Base-by-base conservation (phyloP, 2,329 filamentous ascomycete genomes). In the Furcasterigmium furcatum region DNA sequence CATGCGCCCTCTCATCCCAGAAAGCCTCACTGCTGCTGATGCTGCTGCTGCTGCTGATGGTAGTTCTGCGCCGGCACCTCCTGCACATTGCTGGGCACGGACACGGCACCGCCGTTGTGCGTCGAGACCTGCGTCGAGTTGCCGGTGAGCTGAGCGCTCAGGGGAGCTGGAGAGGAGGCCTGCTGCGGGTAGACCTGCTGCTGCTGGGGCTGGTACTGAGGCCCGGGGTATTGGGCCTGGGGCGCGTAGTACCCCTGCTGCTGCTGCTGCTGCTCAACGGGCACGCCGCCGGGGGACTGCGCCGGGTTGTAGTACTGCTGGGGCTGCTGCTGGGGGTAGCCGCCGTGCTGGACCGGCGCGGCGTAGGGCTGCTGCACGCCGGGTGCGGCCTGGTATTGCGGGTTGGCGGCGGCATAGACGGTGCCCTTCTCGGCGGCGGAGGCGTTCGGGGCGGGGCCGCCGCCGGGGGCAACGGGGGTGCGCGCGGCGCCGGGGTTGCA, bases 401-500 rank as follows among this genome's bases (percentile, higher is more conserved):
- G n/a, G 5, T 8, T 14, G 7, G 9, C 38, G 18, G 22, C 25
- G 34, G 13, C 27, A 9, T 4, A n/a, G 6, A n/a, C 13, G n/a
- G 9, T 38, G 30, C 30, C 24, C 18, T 29, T 34, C 18, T 35
- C 13, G 32, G 32, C 7, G 32, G 32, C 7, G 14, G 13, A 6
- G 32, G 7, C n/a, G 14, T 35, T n/a, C 13, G 32, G 32, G 6
- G 32, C 32, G 14, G 32, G 8, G 32, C 14, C 16, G 32, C 32
- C 32, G 13, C 16, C 32, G 32, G 32, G 6, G 32, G 32, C 14
- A 14, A 35, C 35, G 35, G 19, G 12, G 20, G 20, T 18, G 7
- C 5, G 14, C 5, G 35, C 36, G 18, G 20, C 18, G 36, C 20
- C 36, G 8, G 69, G 65, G 48, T 52, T 62, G 53, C 57, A 63